These are phyloP conservation scores for Fusarium sp. DNA, from an alignment of 2,329 filamentous ascomycete species.

Conservation along the genomic window DNA sequence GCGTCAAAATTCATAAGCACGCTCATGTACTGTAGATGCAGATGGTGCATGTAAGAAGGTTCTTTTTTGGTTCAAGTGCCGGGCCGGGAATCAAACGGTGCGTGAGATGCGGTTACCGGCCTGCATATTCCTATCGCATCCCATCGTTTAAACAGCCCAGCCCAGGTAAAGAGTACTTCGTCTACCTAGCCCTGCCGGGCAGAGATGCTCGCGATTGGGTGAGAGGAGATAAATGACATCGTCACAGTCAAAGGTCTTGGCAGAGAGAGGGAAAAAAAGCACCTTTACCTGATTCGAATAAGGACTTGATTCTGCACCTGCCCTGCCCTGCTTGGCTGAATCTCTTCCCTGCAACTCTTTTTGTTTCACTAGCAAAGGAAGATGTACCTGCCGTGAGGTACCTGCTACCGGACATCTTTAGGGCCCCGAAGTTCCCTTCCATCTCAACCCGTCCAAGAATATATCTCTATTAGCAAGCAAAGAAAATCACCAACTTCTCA, in stretches of 20 bases:
- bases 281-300: conserved; percentile 32
- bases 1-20: neutral
- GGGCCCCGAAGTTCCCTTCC: neutral
- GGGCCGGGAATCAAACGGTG: neutral
- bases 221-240: neutral
- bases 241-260: neutral
- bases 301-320: conserved; percentile 9
- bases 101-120: neutral
- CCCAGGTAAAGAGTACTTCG: neutral
- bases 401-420: conserved; percentile 1
- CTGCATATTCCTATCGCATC: neutral
- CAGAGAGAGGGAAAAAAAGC: no score
- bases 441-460: neutral
- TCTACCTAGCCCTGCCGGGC: neutral
- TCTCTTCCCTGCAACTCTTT: conserved; percentile 28
- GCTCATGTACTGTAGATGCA: neutral
- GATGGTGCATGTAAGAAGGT: neutral
- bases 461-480: neutral
- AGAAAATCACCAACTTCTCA: neutral
- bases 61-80: neutral
- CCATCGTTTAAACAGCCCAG: neutral
- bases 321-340: conserved; percentile 1
- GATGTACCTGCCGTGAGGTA: conserved; percentile 7
- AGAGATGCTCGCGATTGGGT: conserved; percentile 17
- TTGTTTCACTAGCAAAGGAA: conserved; percentile 27